Evolutionary conservation across 2,329 filamentous ascomycete genomes (phyloP).

Genomic region (Rutstroemia sp.): DNA sequence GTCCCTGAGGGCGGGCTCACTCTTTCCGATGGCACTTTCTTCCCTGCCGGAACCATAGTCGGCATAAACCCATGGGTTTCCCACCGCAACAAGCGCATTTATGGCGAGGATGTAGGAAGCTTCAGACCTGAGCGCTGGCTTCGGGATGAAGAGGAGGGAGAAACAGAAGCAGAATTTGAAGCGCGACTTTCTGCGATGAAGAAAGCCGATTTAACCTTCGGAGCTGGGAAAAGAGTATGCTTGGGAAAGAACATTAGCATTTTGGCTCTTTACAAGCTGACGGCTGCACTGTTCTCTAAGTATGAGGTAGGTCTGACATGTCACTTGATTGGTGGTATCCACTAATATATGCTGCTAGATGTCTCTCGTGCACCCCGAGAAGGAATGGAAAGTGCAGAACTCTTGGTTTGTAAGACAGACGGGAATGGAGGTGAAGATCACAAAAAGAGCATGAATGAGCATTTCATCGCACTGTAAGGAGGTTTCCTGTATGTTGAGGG

Average conservation of each 20-base stretch:
- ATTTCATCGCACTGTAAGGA: neutral
- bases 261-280: constrained; percentile 39
- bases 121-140: constrained; percentile 38
- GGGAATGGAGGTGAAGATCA: constrained; percentile 13
- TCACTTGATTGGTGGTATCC: neutral
- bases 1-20: constrained; percentile 27
- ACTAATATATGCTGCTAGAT: constrained; percentile 22
- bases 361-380: constrained; percentile 29
- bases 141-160: constrained; percentile 34
- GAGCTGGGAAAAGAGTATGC: constrained; percentile 36
- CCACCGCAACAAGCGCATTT: constrained; percentile 29
- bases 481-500: neutral
- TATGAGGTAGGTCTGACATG: constrained; percentile 34
- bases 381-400: constrained; percentile 34
- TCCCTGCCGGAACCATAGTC: constrained; percentile 27
- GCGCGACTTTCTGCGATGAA: constrained; percentile 33
- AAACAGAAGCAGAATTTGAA: constrained; percentile 30
- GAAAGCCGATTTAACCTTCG: constrained; percentile 34
- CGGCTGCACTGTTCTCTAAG: constrained; percentile 38
- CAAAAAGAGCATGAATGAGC: neutral
- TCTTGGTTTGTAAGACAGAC: constrained; percentile 35
- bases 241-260: constrained; percentile 36
- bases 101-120: constrained; percentile 30
- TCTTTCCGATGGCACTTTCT: constrained; percentile 20
- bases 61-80: constrained; percentile 32